A percentile compares a stretch with the other conserved stretches of the same genome.
Conservation (phyloP, 441 rosid species). For the Kokia cookei region DNA sequence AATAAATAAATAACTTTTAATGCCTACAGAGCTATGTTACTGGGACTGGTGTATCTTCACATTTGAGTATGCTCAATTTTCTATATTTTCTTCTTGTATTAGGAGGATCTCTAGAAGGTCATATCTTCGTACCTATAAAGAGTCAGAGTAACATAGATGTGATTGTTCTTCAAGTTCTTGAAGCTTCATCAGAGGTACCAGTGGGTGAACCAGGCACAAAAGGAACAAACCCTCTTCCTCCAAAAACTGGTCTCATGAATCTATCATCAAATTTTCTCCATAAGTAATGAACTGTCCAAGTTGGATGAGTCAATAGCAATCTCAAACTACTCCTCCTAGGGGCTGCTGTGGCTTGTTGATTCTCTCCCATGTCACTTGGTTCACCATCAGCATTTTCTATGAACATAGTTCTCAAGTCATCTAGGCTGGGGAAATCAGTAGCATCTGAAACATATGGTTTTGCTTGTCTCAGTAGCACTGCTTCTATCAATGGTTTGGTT, state of each 20-base stretch:
- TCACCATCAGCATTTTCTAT: slow-evolving; percentile 42
- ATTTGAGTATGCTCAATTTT: neutral
- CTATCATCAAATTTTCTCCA: slow-evolving; percentile 71
- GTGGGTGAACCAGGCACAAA: slow-evolving; percentile 31
- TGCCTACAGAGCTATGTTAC: neutral
- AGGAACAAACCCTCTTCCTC: slow-evolving; percentile 49
- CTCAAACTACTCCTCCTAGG: slow-evolving; percentile 35
- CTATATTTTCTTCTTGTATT: neutral
- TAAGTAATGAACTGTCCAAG: slow-evolving; percentile 45
- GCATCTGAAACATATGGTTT: slow-evolving; percentile 35
- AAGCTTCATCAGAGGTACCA: slow-evolving; percentile 26
- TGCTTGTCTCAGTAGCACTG: slow-evolving; percentile 31
- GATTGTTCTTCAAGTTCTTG: slow-evolving; percentile 5
- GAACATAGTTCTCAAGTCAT: slow-evolving; percentile 45
- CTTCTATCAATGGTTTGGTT: slow-evolving; percentile 58
- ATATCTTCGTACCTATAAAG: neutral
- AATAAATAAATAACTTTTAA: neutral
- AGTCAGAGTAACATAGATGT: neutral
- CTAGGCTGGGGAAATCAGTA: slow-evolving; percentile 37
- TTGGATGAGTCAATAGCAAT: slow-evolving; percentile 43
- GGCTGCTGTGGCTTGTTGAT: neutral
- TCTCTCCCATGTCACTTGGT: slow-evolving; percentile 19
- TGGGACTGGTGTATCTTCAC: neutral
- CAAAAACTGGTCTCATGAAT: slow-evolving; percentile 71
- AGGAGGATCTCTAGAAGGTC: neutral